Base-by-base conservation (phyloP, 163 green algal species). In the Scenedesmus sp. region DNA sequence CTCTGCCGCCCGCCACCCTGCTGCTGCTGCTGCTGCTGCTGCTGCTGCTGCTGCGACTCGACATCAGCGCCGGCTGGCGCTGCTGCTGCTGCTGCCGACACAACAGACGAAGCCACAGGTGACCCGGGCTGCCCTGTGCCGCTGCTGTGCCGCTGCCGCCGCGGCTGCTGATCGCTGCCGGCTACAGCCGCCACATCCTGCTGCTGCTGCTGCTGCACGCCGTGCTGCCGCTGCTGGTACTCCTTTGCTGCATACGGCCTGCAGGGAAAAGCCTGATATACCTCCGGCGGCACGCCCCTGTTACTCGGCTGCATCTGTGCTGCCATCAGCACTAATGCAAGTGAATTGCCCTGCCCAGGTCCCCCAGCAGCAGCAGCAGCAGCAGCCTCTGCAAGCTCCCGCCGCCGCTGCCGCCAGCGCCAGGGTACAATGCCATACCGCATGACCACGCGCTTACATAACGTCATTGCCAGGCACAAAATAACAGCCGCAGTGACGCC, bases 381-480 rank as follows among this genome's bases (percentile, higher is more conserved):
- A 54, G 70, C 64, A 23, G 77, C 91, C 84, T 86, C 60, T 20
- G 62, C 59, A 26, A 89, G 66, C 46, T 70, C 85, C 54, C 84
- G n/a, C 13, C 54, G n/a, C 16, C 88, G 88, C 83, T 90, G 67
- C 60, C 57, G 57, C 52, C 88, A 74, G 16, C 64, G 82, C 62
- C 91, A 87, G 4, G 91, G 86, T 26, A 89, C 18, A 23, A 93
- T 82, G 15, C 93, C 93, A 79, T 90, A 93, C 34, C 93, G 82
- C 93, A 94, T 88, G 52, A 96, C 55, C n/a, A 96, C 16, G 1
- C 94, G 92, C 84, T 95, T 95, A 91, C 92, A 96, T 54, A 97
- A 85, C 84, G 93, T 95, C 85, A 96, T 91, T 18, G 94, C 34
- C 7, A 97, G 91, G 94, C 94, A 96, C 62, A 97, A 92, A 64